Conservation (phyloP, 768 basidiomycete species). For the Paxillus involutus region DNA sequence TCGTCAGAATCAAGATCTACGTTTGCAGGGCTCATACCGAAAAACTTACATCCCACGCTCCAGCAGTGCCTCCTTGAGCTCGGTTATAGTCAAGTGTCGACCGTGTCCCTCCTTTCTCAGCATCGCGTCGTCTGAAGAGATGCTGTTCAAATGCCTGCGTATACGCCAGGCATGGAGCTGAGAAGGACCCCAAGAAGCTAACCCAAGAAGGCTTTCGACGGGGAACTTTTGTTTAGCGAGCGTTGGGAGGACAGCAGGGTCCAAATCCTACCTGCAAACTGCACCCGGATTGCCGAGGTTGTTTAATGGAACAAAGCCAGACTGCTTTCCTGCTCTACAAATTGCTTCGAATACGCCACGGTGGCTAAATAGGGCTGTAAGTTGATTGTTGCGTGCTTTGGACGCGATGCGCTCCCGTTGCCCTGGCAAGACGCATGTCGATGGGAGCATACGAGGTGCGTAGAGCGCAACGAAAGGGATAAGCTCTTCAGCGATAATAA, state of each 20-base stretch:
- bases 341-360: conserved; percentile 35
- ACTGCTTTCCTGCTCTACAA: conserved; percentile 31
- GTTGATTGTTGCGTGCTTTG: conserved; percentile 48
- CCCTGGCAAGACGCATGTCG: conserved; percentile 81
- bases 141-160: conserved; percentile 33
- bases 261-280: conserved; percentile 55
- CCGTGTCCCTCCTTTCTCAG: conserved; percentile 50
- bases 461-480: conserved; percentile 85
- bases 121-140: conserved; percentile 65
- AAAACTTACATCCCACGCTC: conserved; percentile 76
- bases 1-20: no score
- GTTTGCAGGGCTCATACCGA: not conserved
- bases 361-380: conserved; percentile 39
- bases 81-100: conserved; percentile 46
- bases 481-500: conserved; percentile 75
- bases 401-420: conserved; percentile 67
- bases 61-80: conserved; percentile 63
- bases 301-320: conserved; percentile 26
- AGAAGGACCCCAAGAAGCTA: conserved; percentile 39
- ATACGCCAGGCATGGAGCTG: conserved; percentile 35
- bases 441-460: conserved; percentile 81
- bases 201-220: conserved; percentile 39
- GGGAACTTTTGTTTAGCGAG: conserved; percentile 19
- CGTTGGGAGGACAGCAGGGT: not conserved
- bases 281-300: conserved; percentile 30